A percentile compares a stretch with the other conserved stretches of the same genome.
These are phyloP conservation scores for Plenodomus tracheiphilus DNA, from an alignment of 2,329 filamentous ascomycete species.

Conservation along the genomic window DNA sequence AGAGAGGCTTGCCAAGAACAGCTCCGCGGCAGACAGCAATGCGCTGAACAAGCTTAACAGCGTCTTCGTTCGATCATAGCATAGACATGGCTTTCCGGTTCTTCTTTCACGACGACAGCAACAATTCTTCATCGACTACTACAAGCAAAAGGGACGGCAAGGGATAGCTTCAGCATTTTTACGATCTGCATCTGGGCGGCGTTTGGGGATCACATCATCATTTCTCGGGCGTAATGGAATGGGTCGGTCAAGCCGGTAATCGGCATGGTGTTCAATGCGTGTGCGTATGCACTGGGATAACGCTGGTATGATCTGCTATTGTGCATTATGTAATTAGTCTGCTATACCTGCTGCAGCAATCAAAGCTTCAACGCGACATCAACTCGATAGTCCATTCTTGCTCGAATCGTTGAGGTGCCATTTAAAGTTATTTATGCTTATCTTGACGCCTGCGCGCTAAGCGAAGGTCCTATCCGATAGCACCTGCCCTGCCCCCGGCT, in stretches of 20 bases:
- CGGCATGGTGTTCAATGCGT: neutral
- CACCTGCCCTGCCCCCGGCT: no score
- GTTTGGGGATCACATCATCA: conserved; percentile 17
- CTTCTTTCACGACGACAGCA: neutral
- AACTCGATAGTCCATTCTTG: no score
- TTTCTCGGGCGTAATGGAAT: neutral
- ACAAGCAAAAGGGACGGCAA: neutral
- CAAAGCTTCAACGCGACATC: no score
- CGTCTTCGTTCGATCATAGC: conserved; percentile 36
- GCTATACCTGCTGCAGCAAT: no score
- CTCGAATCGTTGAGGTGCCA: no score
- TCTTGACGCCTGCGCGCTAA: no score
- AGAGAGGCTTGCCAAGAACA: conserved; percentile 37
- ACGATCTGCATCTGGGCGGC: conserved; percentile 29
- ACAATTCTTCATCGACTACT: neutral
- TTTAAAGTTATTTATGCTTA: no score
- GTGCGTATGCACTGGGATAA: neutral
- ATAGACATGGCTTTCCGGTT: neutral
- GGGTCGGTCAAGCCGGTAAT: neutral
- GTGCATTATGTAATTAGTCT: neutral
- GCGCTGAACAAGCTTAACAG: conserved; percentile 42
- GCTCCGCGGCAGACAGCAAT: conserved; percentile 33
- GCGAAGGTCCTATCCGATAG: no score
- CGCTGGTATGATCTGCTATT: neutral
- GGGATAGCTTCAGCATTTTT: conserved; percentile 4